phyloP scores from a whole-genome alignment of 78 protist species.

The Dictyostelium firmibasis region DNA sequence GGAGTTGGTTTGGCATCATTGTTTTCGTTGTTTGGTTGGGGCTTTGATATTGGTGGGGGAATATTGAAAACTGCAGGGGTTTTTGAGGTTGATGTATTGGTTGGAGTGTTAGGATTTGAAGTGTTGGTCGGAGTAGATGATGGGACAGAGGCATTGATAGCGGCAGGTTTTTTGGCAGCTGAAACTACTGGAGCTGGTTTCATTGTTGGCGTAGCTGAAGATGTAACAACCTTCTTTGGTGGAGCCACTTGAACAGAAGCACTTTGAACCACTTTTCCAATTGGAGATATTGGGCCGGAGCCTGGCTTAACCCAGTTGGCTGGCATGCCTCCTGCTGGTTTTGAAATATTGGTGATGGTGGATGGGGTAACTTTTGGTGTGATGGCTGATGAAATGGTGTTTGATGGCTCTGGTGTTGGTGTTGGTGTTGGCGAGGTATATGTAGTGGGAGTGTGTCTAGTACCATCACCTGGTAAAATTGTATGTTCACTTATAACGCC shows the following conservation, averaged over 20 bases:
- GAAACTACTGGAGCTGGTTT: constrained; percentile 7
- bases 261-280: constrained; percentile 64
- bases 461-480: constrained; percentile 45
- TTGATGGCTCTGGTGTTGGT: not conserved
- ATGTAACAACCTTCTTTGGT: constrained; percentile 51
- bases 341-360: not conserved
- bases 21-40: not conserved
- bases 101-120: constrained; percentile 21
- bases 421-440: not conserved
- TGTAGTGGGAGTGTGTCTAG: not conserved
- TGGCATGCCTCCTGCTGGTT: constrained; percentile 23
- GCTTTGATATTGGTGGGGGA: constrained; percentile 37
- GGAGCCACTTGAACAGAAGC: constrained; percentile 30
- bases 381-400: not conserved
- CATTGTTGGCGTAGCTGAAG: constrained; percentile 4
- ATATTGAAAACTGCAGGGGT: not conserved
- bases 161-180: constrained; percentile 27
- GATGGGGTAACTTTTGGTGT: not conserved
- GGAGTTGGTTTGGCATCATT: not conserved
- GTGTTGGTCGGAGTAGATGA: not conserved
- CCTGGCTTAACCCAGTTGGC: constrained; percentile 56
- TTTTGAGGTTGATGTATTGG: not conserved
- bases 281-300: constrained; percentile 15
- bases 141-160: not conserved
- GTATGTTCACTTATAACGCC: constrained; percentile 14